Evolutionary conservation across 257 asterid genomes (phyloP).

Genomic region (Coffea canephora): DNA sequence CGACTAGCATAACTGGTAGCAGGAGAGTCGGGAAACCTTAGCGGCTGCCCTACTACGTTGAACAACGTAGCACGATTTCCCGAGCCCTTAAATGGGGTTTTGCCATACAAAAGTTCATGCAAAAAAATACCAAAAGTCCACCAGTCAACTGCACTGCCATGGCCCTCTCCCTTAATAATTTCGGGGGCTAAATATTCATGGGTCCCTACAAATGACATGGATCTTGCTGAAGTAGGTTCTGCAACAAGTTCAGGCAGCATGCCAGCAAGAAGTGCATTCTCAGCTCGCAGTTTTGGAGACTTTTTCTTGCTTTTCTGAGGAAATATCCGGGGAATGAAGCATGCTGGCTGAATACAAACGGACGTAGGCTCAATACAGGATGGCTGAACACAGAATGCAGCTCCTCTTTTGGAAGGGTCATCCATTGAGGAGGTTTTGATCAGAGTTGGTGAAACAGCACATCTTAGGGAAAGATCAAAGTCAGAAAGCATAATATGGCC

Average conservation of each 20-base stretch:
- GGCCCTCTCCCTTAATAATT: constrained; percentile 84
- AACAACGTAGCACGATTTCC: constrained; percentile 76
- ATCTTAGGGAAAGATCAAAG: constrained; percentile 75
- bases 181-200: constrained; percentile 81
- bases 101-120: constrained; percentile 68
- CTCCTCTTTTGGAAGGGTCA: constrained; percentile 47
- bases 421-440: constrained; percentile 44
- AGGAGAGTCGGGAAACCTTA: constrained; percentile 67
- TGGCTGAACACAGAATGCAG: constrained; percentile 77
- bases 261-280: constrained; percentile 34
- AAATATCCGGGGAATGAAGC: constrained; percentile 67
- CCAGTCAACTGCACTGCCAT: constrained; percentile 90
- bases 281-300: constrained; percentile 45
- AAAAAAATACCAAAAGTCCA: constrained; percentile 88
- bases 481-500: constrained; percentile 92
- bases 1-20: constrained; percentile 65
- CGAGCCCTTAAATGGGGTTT: constrained; percentile 73
- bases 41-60: constrained; percentile 72
- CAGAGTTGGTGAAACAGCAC: constrained; percentile 72
- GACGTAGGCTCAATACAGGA: constrained; percentile 72
- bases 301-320: constrained; percentile 60
- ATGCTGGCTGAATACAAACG: constrained; percentile 65
- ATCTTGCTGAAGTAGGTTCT: constrained; percentile 77
- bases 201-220: constrained; percentile 86
- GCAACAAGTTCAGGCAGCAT: constrained; percentile 69